Base-by-base conservation (phyloP, 2,329 filamentous ascomycete species). In the Scopulariopsis brevicaulis region DNA sequence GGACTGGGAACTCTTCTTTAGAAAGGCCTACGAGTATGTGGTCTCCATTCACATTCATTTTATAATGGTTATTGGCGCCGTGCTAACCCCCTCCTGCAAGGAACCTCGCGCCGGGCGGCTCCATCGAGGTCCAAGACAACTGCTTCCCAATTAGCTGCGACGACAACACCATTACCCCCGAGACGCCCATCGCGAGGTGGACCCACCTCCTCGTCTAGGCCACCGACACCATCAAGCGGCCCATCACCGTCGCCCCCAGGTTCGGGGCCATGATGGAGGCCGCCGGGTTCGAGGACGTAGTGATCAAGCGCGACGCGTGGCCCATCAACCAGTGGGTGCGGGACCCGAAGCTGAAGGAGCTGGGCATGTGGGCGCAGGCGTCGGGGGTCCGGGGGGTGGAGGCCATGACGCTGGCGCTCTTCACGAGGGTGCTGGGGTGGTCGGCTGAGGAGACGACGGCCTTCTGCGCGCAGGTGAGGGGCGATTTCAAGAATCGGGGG, bases 211-310 rank as follows among this genome's bases (percentile, higher is more conserved):
- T 73, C 53, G 59, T 70, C 0, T 62, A 72, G 53, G 65, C 67
- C 2, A 67, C 67, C 3, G 60, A 55, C 2, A 64, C 65, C 2
- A 61, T 73, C 14, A 66, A 67, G 0, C 67, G 71, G 2, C 62
- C 66, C 1, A 63, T 67, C 15, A 61, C 65, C 37, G 68, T 65
- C 24, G 67, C 66, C 0, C 63, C 63, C 0, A 51, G 58, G 0
- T 71, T 70, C 55, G 67, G 65, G 55, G 62, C 67, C 48, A 71
- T 74, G 57, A 70, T 83, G 63, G 66, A 69, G 4, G 75, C 77
- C 14, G 78, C 75, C 0, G 82, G 82, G 0, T 84, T 84, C 61
- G 68, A 72, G 52, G 73, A 82, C 58, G 74, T 84, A 0, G 67
- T 67, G 0, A 74, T 81, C 63, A 67, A 71, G 2, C 63, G 76